Evolutionary conservation across 345 rosid species (phyloP).

Genomic region (Eucalyptus polyanthemos): DNA sequence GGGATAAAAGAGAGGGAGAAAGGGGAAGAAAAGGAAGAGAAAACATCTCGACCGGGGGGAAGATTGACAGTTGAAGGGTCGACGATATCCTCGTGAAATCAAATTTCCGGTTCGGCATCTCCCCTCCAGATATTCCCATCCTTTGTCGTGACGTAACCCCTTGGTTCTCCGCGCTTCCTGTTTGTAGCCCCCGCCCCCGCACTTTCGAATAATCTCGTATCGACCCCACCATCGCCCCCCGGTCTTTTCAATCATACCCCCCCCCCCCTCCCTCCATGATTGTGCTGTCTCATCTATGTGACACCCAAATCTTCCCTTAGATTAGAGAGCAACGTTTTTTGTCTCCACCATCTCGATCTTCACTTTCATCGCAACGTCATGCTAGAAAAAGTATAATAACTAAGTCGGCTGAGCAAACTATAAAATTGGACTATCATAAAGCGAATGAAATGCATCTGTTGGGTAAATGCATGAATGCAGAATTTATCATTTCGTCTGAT

Average conservation of each 20-base stretch:
- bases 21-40: background rate
- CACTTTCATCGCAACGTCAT: background rate
- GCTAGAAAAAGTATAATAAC: background rate
- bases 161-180: background rate
- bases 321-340: too few relatives aligned
- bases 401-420: accelerated
- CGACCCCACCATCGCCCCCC: background rate
- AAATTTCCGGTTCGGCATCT: slow-evolving; percentile 6
- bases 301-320: background rate
- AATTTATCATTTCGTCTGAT: too few relatives aligned
- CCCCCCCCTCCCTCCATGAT: background rate
- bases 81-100: background rate
- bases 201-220: background rate
- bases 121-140: slow-evolving; percentile 9
- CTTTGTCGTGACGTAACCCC: slow-evolving; percentile 17
- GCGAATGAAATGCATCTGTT: accelerated
- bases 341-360: background rate
- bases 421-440: background rate
- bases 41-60: background rate
- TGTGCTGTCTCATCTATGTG: background rate
- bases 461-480: background rate
- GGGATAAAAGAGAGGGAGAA: background rate
- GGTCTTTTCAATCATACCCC: background rate
- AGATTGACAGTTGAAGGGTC: background rate
- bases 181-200: background rate